A percentile compares a stretch with the other conserved stretches of the same genome.
phyloP scores from a whole-genome alignment of 805 yeast genomes.

The Debaryomyces hansenii region DNA sequence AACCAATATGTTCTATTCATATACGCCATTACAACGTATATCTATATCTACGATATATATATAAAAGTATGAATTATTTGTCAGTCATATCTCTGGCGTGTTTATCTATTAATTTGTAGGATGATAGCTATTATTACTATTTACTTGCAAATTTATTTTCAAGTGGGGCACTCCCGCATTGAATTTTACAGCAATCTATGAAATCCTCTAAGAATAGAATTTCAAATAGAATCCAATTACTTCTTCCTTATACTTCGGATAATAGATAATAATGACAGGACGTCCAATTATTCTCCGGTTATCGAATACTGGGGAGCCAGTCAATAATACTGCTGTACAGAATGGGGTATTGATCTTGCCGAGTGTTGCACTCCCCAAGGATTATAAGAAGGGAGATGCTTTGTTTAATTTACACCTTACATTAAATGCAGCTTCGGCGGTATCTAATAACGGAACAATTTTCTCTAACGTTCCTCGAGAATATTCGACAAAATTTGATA shows the following conservation, averaged over 20 bases:
- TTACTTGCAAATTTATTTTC: not conserved
- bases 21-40: too few species aligned
- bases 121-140: too few species aligned
- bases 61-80: too few species aligned
- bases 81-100: too few species aligned
- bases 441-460: slow-evolving; percentile 68
- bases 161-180: not conserved
- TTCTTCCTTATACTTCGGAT: not conserved
- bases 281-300: slow-evolving; percentile 45
- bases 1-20: not conserved
- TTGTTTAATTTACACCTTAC: slow-evolving; percentile 56
- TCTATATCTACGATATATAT: too few species aligned
- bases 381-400: slow-evolving; percentile 35
- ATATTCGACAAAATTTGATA: slow-evolving; percentile 44
- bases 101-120: too few species aligned
- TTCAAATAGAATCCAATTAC: not conserved
- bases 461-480: slow-evolving; percentile 71
- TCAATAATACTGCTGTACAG: slow-evolving; percentile 29
- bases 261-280: not conserved
- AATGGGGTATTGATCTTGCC: slow-evolving; percentile 57
- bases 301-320: slow-evolving; percentile 49
- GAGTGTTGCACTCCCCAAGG: slow-evolving; percentile 36
- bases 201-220: not conserved
- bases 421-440: slow-evolving; percentile 72
- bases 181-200: not conserved